phyloP scores from a whole-genome alignment of 176 grass and related monocot genomes.

The Bothriochloa decipiens region DNA sequence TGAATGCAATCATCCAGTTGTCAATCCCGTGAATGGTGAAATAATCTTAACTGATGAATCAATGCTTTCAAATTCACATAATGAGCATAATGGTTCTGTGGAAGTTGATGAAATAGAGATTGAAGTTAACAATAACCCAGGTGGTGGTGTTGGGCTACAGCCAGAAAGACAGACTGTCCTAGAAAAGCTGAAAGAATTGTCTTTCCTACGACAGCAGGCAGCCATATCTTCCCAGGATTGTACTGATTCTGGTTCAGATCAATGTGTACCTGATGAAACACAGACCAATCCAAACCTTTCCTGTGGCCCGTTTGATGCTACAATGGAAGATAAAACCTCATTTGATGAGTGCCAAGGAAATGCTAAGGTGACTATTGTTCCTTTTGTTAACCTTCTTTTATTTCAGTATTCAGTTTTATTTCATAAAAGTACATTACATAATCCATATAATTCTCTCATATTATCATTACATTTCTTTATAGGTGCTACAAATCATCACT shows the following conservation, averaged over 20 bases:
- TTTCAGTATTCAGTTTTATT: slow-evolving; percentile 35
- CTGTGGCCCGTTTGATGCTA: slow-evolving; percentile 17
- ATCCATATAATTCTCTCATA: slow-evolving; percentile 1
- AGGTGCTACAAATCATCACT: slow-evolving; percentile 66
- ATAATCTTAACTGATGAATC: slow-evolving; percentile 14
- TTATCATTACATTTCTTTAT: slow-evolving; percentile 41
- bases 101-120: slow-evolving; percentile 27
- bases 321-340: slow-evolving; percentile 31
- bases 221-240: slow-evolving; percentile 33
- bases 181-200: slow-evolving; percentile 58
- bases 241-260: slow-evolving; percentile 33
- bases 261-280: slow-evolving; percentile 36
- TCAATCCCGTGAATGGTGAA: slow-evolving; percentile 37
- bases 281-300: slow-evolving; percentile 23
- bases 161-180: slow-evolving; percentile 45
- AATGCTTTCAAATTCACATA: slow-evolving; percentile 34
- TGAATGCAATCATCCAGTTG: slow-evolving; percentile 28
- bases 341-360: slow-evolving; percentile 31
- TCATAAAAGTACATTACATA: neutral
- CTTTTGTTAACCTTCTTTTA: slow-evolving; percentile 20
- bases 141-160: slow-evolving; percentile 20
- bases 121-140: slow-evolving; percentile 28
- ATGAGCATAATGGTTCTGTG: slow-evolving; percentile 12
- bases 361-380: slow-evolving; percentile 37
- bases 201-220: slow-evolving; percentile 35